phyloP scores from a whole-genome alignment of 1,139 yeast genomes.

The Insectozyma bohioensis region DNA sequence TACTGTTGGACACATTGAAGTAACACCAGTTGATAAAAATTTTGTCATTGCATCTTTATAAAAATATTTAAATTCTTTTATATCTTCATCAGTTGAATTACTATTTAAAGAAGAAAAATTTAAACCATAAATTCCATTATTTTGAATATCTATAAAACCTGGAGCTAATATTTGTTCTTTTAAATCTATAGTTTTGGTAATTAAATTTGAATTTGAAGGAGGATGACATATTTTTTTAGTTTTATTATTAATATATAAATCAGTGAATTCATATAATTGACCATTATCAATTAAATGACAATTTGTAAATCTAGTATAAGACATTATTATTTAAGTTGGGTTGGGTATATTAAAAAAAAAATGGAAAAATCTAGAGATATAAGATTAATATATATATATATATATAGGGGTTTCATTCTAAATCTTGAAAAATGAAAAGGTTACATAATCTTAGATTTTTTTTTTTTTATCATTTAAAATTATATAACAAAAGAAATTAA shows the following conservation, averaged over 20 bases:
- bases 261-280: conserved; percentile 33
- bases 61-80: conserved; percentile 27
- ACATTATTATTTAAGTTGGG: too few species aligned
- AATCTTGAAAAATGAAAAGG: too few species aligned
- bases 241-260: conserved; percentile 46
- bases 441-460: too few species aligned
- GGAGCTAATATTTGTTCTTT: conserved; percentile 54
- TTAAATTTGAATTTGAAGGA: conserved; percentile 13
- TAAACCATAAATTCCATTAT: conserved; percentile 61
- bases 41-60: conserved; percentile 50
- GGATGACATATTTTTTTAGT: conserved; percentile 43
- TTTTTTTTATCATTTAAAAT: too few species aligned
- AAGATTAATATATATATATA: too few species aligned
- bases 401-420: too few species aligned
- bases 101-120: conserved; percentile 48
- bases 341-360: too few species aligned
- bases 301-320: conserved; percentile 45
- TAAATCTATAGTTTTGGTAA: conserved; percentile 39
- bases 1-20: conserved; percentile 60
- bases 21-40: conserved; percentile 55
- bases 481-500: too few species aligned
- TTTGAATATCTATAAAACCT: conserved; percentile 61
- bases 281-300: conserved; percentile 56
- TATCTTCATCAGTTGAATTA: conserved; percentile 35
- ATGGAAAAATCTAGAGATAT: too few species aligned